Percentiles rank a stretch among this genome's conserved stretches.
Conservation (phyloP, 768 basidiomycete genomes). For the Arthromyces matolae region DNA sequence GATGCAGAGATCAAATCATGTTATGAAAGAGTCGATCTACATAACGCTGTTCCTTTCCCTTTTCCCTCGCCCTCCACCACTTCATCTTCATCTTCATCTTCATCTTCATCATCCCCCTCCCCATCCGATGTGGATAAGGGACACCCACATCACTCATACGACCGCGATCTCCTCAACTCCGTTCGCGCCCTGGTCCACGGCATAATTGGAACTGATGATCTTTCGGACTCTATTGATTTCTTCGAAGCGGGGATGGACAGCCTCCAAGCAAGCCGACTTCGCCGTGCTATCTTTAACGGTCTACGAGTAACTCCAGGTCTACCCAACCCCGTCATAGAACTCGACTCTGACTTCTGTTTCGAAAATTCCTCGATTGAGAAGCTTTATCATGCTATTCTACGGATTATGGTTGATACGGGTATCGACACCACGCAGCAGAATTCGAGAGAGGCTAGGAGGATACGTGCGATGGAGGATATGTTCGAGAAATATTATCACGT, state of each 20-base stretch:
- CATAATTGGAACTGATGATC: conserved; percentile 17
- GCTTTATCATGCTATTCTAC: conserved; percentile 18
- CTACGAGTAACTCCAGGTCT: conserved; percentile 22
- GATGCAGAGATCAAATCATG: conserved; percentile 30
- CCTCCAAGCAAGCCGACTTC: conserved; percentile 33
- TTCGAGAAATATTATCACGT: conserved; percentile 22
- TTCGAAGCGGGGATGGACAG: conserved; percentile 41
- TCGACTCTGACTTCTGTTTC: conserved; percentile 28
- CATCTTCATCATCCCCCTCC: too few relatives aligned
- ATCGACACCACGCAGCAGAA: too few relatives aligned
- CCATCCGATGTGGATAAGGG: too few relatives aligned
- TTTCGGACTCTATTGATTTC: conserved; percentile 28
- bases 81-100: too few relatives aligned
- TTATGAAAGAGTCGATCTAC: conserved; percentile 27
- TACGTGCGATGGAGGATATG: conserved; percentile 27
- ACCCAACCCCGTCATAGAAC: conserved; percentile 15
- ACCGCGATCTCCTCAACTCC: conserved; percentile 17
- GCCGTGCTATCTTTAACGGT: conserved; percentile 24
- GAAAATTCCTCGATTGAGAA: conserved; percentile 27
- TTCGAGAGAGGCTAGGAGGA: conserved; percentile 8
- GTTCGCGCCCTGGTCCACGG: conserved; percentile 21
- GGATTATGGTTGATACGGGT: conserved; percentile 20
- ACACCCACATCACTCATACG: conserved; percentile 17
- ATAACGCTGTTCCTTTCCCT: conserved; percentile 23
- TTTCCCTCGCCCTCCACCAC: too few relatives aligned